These are phyloP conservation scores for Kodamaea sagamina DNA, from an alignment of 805 yeast genomes.

Conservation along the genomic window DNA sequence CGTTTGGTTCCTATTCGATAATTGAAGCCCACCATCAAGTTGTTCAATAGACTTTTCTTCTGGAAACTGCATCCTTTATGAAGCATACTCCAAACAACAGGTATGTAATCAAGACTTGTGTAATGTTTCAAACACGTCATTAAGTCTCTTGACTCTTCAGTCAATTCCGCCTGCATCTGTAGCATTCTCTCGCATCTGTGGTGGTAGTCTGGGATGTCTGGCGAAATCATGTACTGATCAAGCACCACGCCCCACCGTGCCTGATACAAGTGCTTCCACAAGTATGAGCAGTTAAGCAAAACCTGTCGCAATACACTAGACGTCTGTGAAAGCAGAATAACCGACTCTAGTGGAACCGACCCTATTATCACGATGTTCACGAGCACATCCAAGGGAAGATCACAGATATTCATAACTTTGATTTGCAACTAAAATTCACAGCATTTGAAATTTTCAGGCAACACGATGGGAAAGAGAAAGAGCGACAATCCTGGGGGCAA, in stretches of 20 bases:
- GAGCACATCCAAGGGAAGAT: conserved; percentile 11
- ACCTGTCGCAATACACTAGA: neutral
- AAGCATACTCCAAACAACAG: neutral
- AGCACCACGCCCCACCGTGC: conserved; percentile 11
- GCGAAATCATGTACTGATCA: conserved; percentile 8
- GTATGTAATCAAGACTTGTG: conserved; percentile 3
- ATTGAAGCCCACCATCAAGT: conserved; percentile 7
- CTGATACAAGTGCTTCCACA: conserved; percentile 13
- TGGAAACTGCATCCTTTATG: neutral
- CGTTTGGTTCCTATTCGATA: neutral
- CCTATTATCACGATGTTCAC: conserved; percentile 1
- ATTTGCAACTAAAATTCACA: neutral
- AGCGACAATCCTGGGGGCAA: conserved; percentile 23
- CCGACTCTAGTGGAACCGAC: neutral
- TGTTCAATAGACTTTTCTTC: conserved; percentile 2
- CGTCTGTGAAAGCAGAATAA: conserved; percentile 3
- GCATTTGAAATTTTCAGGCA: neutral
- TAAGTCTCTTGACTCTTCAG: neutral
- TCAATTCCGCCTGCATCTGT: conserved; percentile 1
- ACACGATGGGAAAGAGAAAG: conserved; percentile 32
- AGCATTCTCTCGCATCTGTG: neutral
- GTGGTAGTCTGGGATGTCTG: neutral
- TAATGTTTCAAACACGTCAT: conserved; percentile 3
- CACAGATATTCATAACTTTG: neutral
- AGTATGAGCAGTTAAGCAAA: conserved; percentile 1